Base-by-base conservation (phyloP, 495 filamentous ascomycete genomes). In the Amphirosellinia nigrospora region DNA sequence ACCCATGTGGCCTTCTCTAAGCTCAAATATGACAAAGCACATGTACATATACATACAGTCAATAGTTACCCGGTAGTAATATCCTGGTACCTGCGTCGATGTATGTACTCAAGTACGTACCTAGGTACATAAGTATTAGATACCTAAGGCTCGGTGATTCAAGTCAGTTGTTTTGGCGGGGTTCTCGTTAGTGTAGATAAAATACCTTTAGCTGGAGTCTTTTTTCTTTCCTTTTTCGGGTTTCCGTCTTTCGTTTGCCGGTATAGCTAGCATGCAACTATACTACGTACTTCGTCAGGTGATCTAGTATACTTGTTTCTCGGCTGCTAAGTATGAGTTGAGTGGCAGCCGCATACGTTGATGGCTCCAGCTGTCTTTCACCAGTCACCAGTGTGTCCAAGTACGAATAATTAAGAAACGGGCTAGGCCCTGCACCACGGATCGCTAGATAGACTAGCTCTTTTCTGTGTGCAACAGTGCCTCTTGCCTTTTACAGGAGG, bases 361-460 rank as follows among this genome's bases (percentile, higher is more conserved):
- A 53, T 53, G 50, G 50, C 50, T 30, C 50, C 50, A 53, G 10
- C 28, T 7, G 50, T 53, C 11, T 53, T 53, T 53, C 50, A 15
- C 50, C 50, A 16, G 19, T 16, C 39, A 43, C 3, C 16, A 9
- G 53, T 36, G 55, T 58, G 55, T 4, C 58, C 34, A 39, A 38
- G 41, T 28, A 3, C 21, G 21, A 64, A 46, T n/a, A 48, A 64
- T n/a, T n/a, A n/a, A n/a, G n/a, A 64, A 64, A 34, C 36, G 43
- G 61, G 41, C 23, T 48, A 34, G 61, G 61, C 2, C 61, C 36
- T 50, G 61, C 41, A 64, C 60, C 61, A 64, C 61, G 21, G 16
- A 48, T 62, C 30, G 11, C 53, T 36, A 58, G 53, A 39, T 45
- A 45, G 59, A 16, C 23, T 63, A 63, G 60, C 26, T 46, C 43